phyloP scores from a whole-genome alignment of 768 basidiomycete species.

The Suillus subluteus region DNA sequence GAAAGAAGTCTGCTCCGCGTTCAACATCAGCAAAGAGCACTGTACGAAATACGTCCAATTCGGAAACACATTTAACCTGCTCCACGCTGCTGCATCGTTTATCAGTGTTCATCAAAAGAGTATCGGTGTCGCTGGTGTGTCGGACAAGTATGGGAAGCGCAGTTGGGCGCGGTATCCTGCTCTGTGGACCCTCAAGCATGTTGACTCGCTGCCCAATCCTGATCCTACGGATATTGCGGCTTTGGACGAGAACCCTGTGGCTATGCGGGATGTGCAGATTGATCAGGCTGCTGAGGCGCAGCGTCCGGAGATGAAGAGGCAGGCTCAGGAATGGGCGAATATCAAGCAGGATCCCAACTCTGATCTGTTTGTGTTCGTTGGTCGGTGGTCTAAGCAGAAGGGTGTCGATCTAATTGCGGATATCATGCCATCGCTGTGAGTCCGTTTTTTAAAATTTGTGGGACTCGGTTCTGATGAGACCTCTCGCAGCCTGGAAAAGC shows the following conservation, averaged over 20 bases:
- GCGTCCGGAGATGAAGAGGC: slow-evolving; percentile 87
- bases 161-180: slow-evolving; percentile 97
- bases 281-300: slow-evolving; percentile 86
- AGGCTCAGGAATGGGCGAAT: slow-evolving; percentile 94
- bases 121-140: slow-evolving; percentile 93
- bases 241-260: slow-evolving; percentile 76
- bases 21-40: slow-evolving; percentile 95
- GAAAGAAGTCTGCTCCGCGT: slow-evolving; percentile 98
- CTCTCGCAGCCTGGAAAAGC: slow-evolving; percentile 73
- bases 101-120: slow-evolving; percentile 94
- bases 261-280: slow-evolving; percentile 72
- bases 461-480: background rate
- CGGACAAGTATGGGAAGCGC: slow-evolving; percentile 97
- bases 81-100: slow-evolving; percentile 91
- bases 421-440: slow-evolving; percentile 87
- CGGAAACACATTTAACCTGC: slow-evolving; percentile 95
- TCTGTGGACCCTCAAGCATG: slow-evolving; percentile 93
- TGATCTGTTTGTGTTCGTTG: slow-evolving; percentile 94
- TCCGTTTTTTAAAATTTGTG: slow-evolving; percentile 13
- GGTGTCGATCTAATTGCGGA: slow-evolving; percentile 98
- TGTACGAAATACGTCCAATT: slow-evolving; percentile 98
- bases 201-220: slow-evolving; percentile 94
- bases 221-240: slow-evolving; percentile 95
- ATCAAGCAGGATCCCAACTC: slow-evolving; percentile 90
- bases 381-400: slow-evolving; percentile 98